A percentile compares a stretch with the other conserved stretches of the same genome.
phyloP scores from a whole-genome alignment of 1,284 basidiomycete species.

The Hemileia vastatrix region DNA sequence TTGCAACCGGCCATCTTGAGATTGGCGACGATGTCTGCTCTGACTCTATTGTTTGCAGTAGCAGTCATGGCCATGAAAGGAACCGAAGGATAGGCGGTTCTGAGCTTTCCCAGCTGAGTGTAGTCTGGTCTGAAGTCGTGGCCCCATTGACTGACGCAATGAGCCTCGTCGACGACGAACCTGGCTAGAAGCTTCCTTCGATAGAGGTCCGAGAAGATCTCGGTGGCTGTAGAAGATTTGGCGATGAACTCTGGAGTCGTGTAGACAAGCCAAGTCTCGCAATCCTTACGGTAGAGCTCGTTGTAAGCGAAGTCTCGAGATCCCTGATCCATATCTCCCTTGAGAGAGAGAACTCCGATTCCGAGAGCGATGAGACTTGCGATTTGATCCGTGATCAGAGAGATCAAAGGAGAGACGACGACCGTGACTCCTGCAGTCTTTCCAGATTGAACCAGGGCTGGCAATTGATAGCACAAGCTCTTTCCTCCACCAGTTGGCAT shows the following conservation, averaged over 20 bases:
- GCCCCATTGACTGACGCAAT: slow-evolving; percentile 76
- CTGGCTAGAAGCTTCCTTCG: slow-evolving; percentile 58
- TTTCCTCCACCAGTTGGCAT: slow-evolving; percentile 97
- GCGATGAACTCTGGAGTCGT: slow-evolving; percentile 79
- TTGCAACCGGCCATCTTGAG: slow-evolving; percentile 57
- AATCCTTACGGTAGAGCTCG: slow-evolving; percentile 47
- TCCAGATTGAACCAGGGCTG: slow-evolving; percentile 67
- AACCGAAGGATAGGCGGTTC: slow-evolving; percentile 61
- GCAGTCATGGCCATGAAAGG: slow-evolving; percentile 95
- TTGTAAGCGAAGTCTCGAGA: slow-evolving; percentile 46
- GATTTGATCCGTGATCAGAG: slow-evolving; percentile 86
- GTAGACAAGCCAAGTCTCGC: slow-evolving; percentile 59
- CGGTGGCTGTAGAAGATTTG: slow-evolving; percentile 54
- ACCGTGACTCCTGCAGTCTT: slow-evolving; percentile 68
- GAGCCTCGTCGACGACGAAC: slow-evolving; percentile 93
- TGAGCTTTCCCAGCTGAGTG: slow-evolving; percentile 55
- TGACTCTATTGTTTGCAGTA: slow-evolving; percentile 69
- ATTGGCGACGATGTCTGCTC: slow-evolving; percentile 64
- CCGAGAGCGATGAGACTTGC: slow-evolving; percentile 55
- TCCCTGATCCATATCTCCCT: slow-evolving; percentile 51
- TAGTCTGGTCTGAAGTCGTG: slow-evolving; percentile 60
- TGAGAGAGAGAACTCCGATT: slow-evolving; percentile 64
- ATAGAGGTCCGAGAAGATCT: slow-evolving; percentile 56
- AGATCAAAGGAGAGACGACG: slow-evolving; percentile 79
- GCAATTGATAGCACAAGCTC: slow-evolving; percentile 59